These are phyloP conservation scores for Marvania coccoides DNA, from an alignment of 139 green algal genomes.

Conservation along the genomic window DNA sequence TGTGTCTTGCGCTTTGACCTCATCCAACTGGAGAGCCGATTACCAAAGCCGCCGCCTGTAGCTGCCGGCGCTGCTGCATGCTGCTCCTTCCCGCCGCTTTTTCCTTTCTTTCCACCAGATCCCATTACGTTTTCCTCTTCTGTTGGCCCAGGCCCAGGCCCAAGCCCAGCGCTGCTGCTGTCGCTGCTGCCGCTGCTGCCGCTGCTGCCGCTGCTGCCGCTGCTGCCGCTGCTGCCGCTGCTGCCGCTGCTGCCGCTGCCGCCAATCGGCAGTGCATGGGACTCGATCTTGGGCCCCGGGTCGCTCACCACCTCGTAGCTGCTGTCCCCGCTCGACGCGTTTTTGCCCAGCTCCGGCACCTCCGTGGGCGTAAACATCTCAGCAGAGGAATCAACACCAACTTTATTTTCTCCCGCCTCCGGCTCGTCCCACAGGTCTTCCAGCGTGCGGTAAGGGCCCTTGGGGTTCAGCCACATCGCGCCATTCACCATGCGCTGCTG, in stretches of 20 bases:
- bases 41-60: too few relatives aligned
- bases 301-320: background rate
- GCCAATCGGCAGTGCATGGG: background rate
- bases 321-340: too few relatives aligned
- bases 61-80: background rate
- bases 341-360: too few relatives aligned
- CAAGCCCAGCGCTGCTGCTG: background rate
- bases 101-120: background rate
- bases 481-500: constrained; percentile 74
- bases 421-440: constrained; percentile 79
- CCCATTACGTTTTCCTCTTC: background rate
- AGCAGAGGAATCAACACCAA: background rate
- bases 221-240: too few relatives aligned
- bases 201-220: too few relatives aligned
- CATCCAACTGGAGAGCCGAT: too few relatives aligned
- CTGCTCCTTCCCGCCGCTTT: background rate
- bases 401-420: constrained; percentile 1
- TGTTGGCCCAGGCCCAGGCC: background rate
- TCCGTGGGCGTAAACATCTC: too few relatives aligned
- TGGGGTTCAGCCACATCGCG: constrained; percentile 46
- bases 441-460: constrained; percentile 65
- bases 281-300: background rate
- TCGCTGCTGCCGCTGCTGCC: too few relatives aligned
- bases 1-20: too few relatives aligned
- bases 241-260: too few relatives aligned